A percentile compares a stretch with the other conserved stretches of the same genome.
Evolutionary conservation across 371 early-diverging fungal species (phyloP).

Genomic region (Mortierella polycephala): DNA sequence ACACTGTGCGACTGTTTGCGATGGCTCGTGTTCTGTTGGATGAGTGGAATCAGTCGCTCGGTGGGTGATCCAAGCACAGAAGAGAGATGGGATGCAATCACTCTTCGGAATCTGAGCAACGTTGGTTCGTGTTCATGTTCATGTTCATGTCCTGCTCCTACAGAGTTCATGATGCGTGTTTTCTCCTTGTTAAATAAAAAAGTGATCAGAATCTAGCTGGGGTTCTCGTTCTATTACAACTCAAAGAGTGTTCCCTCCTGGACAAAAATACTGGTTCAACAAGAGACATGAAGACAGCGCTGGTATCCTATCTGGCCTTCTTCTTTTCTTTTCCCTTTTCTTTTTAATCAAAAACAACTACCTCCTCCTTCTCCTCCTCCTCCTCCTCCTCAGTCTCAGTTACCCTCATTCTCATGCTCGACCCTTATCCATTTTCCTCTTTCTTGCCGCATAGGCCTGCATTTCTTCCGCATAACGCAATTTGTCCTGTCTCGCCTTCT

Average conservation of each 20-base stretch:
- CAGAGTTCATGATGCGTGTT: neutral
- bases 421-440: slow-evolving; percentile 27
- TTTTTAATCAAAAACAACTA: neutral
- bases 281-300: no score
- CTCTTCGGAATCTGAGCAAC: slow-evolving; percentile 17
- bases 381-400: no score
- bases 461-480: slow-evolving; percentile 79
- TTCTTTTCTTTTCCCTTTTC: neutral
- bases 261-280: neutral
- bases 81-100: slow-evolving; percentile 31
- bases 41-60: slow-evolving; percentile 18
- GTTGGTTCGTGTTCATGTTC: slow-evolving; percentile 10
- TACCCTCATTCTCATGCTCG: slow-evolving; percentile 5
- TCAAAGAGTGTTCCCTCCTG: no score
- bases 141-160: neutral
- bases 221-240: no score
- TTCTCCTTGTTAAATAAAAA: slow-evolving; percentile 35
- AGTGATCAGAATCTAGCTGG: neutral
- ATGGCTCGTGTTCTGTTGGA: slow-evolving; percentile 33
- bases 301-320: no score
- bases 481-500: slow-evolving; percentile 75
- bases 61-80: slow-evolving; percentile 7
- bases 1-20: slow-evolving; percentile 30
- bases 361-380: no score
- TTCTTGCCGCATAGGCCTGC: slow-evolving; percentile 60